These are phyloP conservation scores for Fusarium sp. DNA, from an alignment of 2,329 filamentous ascomycete genomes.

Conservation along the genomic window DNA sequence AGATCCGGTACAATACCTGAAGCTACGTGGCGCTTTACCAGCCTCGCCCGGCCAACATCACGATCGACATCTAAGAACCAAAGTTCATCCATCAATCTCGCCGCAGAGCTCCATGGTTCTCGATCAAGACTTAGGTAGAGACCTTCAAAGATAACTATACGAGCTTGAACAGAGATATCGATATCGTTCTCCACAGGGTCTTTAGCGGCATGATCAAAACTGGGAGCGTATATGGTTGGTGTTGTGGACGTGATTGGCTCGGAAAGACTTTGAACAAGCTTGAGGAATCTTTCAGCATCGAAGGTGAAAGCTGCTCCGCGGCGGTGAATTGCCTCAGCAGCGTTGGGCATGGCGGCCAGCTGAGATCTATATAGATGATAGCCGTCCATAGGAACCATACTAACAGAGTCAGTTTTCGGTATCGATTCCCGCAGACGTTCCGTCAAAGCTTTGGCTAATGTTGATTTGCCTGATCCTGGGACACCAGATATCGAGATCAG, in stretches of 20 bases:
- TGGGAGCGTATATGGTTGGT: constrained; percentile 54
- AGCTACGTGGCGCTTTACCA: too few relatives aligned
- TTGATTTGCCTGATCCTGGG: constrained; percentile 53
- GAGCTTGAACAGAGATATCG: constrained; percentile 56
- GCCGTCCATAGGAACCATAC: constrained; percentile 16
- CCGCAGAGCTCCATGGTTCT: constrained; percentile 61
- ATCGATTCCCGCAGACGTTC: constrained; percentile 22
- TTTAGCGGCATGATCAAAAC: constrained; percentile 56
- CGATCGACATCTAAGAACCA: too few relatives aligned
- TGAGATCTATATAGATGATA: constrained; percentile 9
- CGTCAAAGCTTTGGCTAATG: constrained; percentile 44
- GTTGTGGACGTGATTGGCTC: constrained; percentile 3
- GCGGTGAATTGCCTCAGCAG: constrained; percentile 45
- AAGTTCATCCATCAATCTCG: constrained; percentile 62
- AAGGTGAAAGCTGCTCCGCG: constrained; percentile 55
- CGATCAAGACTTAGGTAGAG: constrained; percentile 65
- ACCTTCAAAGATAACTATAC: constrained; percentile 67
- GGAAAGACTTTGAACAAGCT: constrained; percentile 41
- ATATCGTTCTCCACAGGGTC: constrained; percentile 17
- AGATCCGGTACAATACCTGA: too few relatives aligned
- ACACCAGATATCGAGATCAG: constrained; percentile 53
- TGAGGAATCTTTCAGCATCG: constrained; percentile 46
- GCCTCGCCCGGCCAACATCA: too few relatives aligned
- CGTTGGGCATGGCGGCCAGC: constrained; percentile 36
- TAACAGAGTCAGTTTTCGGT: constrained; percentile 19